Evolutionary conservation across 176 grass and related monocot genomes (phyloP), one percentile per base, ranked within the genome.

Genomic region (Lolium rigidum): DNA sequence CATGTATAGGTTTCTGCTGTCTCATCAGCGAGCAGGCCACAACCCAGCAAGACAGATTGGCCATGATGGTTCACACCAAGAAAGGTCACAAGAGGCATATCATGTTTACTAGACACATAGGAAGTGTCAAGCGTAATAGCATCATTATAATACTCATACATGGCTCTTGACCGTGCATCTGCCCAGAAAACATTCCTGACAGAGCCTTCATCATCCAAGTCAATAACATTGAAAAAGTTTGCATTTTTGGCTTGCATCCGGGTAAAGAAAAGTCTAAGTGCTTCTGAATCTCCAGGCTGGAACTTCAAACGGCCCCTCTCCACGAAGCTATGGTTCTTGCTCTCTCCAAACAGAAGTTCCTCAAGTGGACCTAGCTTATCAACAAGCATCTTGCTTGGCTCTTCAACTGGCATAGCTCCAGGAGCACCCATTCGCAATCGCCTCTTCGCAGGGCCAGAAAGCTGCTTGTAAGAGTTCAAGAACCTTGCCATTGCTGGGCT

Each of bases 171-270:
- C 51, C 86, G 85, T 39, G 96, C 90, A 90, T 95, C 96, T 9
- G 93, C 93, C 96, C 93, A 98, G 83, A 95, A 98, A 67, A 87
- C 90, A 88, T 93, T 92, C 63, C 96, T 90, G 47, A 83, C 61
- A 77, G 81, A 80, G 15, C 96, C 93, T 85, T 95, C 93, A 66
- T 94, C 86, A 51, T 98, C 97, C 76, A 98, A 86, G 91, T 95
- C 97, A 21, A 95, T 85, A 9, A 94, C 86, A 58, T 89, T 92
- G 83, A 94, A 98, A 85, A 98, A 98, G 71, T 87, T 96, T 20
- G 92, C 76, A 91, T 94, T 98, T 85, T 94, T 98, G 7, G 97
- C 97, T 39, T 98, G 97, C 94, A 98, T 98, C 70, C 90, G 86
- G 14, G 97, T 98, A 57, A 96, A 96, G 88, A 98, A 98, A 78